These are phyloP conservation scores for Phytophthora cactorum DNA, from an alignment of 352 stramenopile genomes.

Conservation along the genomic window DNA sequence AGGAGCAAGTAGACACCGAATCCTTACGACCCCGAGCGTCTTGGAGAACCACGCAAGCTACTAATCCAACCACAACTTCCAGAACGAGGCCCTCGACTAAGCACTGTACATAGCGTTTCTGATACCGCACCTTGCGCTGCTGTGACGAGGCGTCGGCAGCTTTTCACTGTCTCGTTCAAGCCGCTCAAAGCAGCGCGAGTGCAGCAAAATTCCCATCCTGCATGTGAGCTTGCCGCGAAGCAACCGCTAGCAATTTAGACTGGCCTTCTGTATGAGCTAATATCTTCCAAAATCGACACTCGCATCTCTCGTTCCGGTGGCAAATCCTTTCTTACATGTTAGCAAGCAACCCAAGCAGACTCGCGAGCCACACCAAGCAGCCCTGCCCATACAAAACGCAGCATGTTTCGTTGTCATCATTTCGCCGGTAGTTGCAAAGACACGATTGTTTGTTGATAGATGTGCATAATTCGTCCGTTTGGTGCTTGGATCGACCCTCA, in stretches of 20 bases:
- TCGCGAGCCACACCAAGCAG: too few species aligned
- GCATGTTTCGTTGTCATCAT: neutral
- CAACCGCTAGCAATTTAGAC: slow-evolving; percentile 12
- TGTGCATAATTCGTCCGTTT: slow-evolving; percentile 2
- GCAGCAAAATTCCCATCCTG: slow-evolving; percentile 18
- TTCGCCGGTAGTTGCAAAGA: slow-evolving; percentile 10
- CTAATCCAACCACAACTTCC: too few species aligned
- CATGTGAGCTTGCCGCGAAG: slow-evolving; percentile 11
- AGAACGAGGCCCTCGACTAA: too few species aligned
- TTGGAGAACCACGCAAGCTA: too few species aligned
- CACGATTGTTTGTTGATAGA: slow-evolving; percentile 1
- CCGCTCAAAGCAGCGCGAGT: neutral
- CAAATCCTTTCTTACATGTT: slow-evolving; percentile 27
- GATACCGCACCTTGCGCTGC: neutral
- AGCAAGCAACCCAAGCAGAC: slow-evolving; percentile 18
- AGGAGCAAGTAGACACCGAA: too few species aligned
- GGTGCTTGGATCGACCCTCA: slow-evolving; percentile 22
- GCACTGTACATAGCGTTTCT: slow-evolving; percentile 5
- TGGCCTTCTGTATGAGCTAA: slow-evolving; percentile 15
- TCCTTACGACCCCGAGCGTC: too few species aligned
- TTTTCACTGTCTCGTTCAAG: neutral
- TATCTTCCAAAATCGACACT: slow-evolving; percentile 17
- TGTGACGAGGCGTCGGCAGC: neutral
- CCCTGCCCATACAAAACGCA: neutral
- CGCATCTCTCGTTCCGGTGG: slow-evolving; percentile 15